Conservation (phyloP, 2,329 filamentous ascomycete genomes). For the Ophiostoma populinum region DNA sequence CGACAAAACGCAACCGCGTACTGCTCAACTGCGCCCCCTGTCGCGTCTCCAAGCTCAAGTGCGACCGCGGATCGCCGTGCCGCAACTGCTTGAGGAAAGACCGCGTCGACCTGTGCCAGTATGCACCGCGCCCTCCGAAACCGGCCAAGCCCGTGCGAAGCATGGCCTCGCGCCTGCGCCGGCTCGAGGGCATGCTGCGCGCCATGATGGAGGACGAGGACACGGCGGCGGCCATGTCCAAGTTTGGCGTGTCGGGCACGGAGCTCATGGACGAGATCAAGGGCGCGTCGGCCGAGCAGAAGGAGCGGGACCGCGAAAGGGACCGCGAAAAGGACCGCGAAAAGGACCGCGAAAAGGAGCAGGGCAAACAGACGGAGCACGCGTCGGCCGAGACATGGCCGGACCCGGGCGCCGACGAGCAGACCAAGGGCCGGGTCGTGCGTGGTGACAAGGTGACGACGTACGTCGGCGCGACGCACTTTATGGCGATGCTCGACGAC, state of each 20-base stretch:
- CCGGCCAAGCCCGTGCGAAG: conserved; percentile 23
- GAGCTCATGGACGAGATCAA: conserved; percentile 2
- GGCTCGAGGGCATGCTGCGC: conserved; percentile 40
- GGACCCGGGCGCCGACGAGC: not conserved
- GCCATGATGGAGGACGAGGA: conserved; percentile 28
- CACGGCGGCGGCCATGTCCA: conserved; percentile 7
- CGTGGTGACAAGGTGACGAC: conserved; percentile 25
- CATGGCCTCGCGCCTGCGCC: conserved; percentile 35
- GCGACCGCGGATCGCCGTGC: conserved; percentile 35
- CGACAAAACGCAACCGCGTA: conserved; percentile 28
- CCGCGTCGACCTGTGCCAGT: conserved; percentile 27
- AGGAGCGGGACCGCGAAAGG: conserved; percentile 7
- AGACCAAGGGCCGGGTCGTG: conserved; percentile 24
- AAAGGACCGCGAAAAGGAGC: too few relatives aligned
- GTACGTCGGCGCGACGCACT: conserved; percentile 42
- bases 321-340: too few relatives aligned
- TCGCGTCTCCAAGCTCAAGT: conserved; percentile 37
- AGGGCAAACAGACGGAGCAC: conserved; percentile 13
- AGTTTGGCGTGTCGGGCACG: conserved; percentile 6
- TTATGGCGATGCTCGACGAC: conserved; percentile 43
- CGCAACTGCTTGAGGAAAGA: conserved; percentile 33
- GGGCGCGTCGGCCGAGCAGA: not conserved
- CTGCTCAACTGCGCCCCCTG: conserved; percentile 36
- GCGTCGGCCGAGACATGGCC: not conserved
- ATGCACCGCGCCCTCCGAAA: conserved; percentile 29